phyloP scores from a whole-genome alignment of 805 yeast genomes.

The Myxozyma udenii region DNA sequence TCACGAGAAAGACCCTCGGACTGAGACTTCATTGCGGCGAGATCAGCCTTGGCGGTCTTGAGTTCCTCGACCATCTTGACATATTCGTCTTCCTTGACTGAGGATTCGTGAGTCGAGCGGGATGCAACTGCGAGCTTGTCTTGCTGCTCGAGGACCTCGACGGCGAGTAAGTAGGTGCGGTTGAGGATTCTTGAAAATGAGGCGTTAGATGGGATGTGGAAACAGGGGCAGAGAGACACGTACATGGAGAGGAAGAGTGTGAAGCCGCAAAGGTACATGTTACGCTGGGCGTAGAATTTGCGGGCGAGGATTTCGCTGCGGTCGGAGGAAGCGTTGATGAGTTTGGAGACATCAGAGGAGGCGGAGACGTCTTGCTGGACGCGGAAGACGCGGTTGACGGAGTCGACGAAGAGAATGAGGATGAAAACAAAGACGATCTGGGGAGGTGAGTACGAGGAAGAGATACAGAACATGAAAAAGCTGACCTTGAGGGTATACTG shows the following conservation, averaged over 20 bases:
- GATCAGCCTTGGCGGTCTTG: constrained; percentile 59
- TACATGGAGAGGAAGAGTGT: constrained; percentile 85
- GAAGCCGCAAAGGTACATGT: constrained; percentile 92
- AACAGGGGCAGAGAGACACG: constrained; percentile 37
- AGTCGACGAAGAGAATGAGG: constrained; percentile 76
- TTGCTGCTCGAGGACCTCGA: constrained; percentile 62
- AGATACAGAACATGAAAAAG: background rate
- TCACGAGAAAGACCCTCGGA: constrained; percentile 63
- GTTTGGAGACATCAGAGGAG: constrained; percentile 37
- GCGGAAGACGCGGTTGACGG: constrained; percentile 75
- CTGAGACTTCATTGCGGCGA: constrained; percentile 68
- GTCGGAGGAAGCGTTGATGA: constrained; percentile 44
- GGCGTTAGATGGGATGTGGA: background rate
- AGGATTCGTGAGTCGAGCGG: constrained; percentile 6
- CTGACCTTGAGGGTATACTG: constrained; percentile 62
- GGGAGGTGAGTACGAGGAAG: background rate
- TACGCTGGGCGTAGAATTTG: constrained; percentile 92
- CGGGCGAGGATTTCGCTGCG: constrained; percentile 85
- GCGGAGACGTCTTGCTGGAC: constrained; percentile 57
- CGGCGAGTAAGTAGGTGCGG: constrained; percentile 78
- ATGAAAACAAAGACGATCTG: constrained; percentile 76
- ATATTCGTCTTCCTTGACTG: constrained; percentile 16
- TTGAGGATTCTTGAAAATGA: constrained; percentile 39
- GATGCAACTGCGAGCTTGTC: constrained; percentile 47
- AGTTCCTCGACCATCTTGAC: constrained; percentile 40